Percentiles rank a stretch among this genome's conserved stretches.
Evolutionary conservation across 352 stramenopile genomes (phyloP).

Genomic region (Phytophthora multivora): DNA sequence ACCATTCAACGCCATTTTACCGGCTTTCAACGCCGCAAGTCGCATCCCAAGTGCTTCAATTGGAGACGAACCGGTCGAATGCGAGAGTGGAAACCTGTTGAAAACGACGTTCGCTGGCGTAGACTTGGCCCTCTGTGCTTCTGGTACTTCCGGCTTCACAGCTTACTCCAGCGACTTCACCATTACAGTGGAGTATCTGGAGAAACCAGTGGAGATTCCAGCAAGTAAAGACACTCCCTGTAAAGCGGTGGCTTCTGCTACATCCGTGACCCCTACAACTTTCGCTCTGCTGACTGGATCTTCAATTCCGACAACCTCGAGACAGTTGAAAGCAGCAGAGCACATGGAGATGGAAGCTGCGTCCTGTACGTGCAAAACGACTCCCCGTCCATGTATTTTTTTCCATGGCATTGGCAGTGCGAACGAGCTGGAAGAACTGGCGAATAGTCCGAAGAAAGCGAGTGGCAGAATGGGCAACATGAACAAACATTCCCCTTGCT

Average conservation of each 20-base stretch:
- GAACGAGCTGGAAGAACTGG: constrained; percentile 21
- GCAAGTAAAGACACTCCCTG: constrained; percentile 7
- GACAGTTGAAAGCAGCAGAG: constrained; percentile 9
- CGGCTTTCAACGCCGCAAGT: constrained; percentile 17
- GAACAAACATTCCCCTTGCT: constrained; percentile 24
- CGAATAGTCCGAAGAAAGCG: constrained; percentile 18
- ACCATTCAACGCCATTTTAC: constrained; percentile 32
- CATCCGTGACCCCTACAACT: constrained; percentile 10
- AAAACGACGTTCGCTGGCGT: constrained; percentile 32
- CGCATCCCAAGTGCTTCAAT: constrained; percentile 17
- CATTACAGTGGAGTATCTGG: constrained; percentile 36
- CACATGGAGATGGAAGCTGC: constrained; percentile 19
- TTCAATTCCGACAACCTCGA: neutral
- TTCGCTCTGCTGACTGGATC: constrained; percentile 20
- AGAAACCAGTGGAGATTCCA: constrained; percentile 3
- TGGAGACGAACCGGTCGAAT: constrained; percentile 21
- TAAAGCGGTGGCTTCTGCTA: neutral
- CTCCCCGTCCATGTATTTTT: constrained; percentile 27
- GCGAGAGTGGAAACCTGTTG: constrained; percentile 27
- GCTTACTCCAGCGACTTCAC: constrained; percentile 37
- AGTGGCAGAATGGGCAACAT: constrained; percentile 25
- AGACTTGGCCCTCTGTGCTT: constrained; percentile 33
- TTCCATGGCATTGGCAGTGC: constrained; percentile 22
- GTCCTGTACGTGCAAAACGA: constrained; percentile 22
- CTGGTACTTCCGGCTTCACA: constrained; percentile 24